Evolutionary conservation across 495 filamentous ascomycete genomes (phyloP).

Genomic region (Xylaria sp.): DNA sequence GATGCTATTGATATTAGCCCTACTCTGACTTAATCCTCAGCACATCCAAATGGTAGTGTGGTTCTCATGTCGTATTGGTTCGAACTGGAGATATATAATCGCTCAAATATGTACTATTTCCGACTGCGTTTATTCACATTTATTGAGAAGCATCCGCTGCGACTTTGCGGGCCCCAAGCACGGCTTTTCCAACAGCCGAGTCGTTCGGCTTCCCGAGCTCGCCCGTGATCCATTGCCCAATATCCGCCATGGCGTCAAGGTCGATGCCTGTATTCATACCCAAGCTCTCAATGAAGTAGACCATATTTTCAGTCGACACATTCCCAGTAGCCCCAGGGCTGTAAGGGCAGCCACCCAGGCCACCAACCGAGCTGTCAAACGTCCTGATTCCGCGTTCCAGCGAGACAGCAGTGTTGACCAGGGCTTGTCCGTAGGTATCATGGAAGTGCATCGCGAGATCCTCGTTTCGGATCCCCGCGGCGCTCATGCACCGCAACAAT

Average conservation of each 20-base stretch:
- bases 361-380: constrained; percentile 90
- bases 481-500: constrained; percentile 71
- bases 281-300: constrained; percentile 86
- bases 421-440: constrained; percentile 93
- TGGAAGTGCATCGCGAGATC: constrained; percentile 95
- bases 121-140: background rate
- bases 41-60: background rate
- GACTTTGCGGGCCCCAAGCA: constrained; percentile 62
- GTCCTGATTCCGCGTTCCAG: constrained; percentile 87
- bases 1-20: background rate
- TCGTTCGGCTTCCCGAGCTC: constrained; percentile 81
- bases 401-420: constrained; percentile 87
- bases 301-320: constrained; percentile 90
- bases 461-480: constrained; percentile 77
- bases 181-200: constrained; percentile 79
- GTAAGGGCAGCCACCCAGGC: constrained; percentile 93
- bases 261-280: constrained; percentile 89
- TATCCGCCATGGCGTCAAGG: constrained; percentile 77
- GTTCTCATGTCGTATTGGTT: too few relatives aligned
- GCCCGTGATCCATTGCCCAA: constrained; percentile 87
- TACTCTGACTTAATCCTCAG: background rate
- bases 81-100: background rate
- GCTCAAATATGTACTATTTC: background rate
- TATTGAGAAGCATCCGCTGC: background rate
- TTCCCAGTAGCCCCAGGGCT: constrained; percentile 95